Evolutionary conservation across 805 yeast species (phyloP).

Genomic region (Candida oleophila): DNA sequence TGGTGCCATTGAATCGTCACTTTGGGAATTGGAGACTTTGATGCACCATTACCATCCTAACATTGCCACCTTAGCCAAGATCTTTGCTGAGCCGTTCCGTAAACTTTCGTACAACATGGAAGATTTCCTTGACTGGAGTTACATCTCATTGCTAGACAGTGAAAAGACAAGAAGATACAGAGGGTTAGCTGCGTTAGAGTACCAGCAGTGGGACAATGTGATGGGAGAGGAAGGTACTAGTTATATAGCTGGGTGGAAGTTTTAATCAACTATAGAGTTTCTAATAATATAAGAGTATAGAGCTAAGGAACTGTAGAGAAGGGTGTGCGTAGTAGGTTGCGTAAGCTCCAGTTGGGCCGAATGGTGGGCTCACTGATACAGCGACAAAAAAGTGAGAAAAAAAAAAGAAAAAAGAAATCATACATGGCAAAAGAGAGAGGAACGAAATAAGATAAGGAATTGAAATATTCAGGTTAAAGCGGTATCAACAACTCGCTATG

Average conservation of each 20-base stretch:
- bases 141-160: conserved; percentile 59
- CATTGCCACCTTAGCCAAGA: conserved; percentile 86
- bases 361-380: too few species aligned
- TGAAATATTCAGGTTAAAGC: too few species aligned
- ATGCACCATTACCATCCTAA: conserved; percentile 92
- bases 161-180: conserved; percentile 66
- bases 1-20: conserved; percentile 76
- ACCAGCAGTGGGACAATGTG: conserved; percentile 49
- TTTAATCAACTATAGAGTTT: conserved; percentile 11
- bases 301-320: too few species aligned
- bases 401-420: too few species aligned
- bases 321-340: too few species aligned
- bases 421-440: too few species aligned
- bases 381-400: too few species aligned
- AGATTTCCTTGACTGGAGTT: conserved; percentile 92
- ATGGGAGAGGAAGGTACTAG: conserved; percentile 17
- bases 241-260: conserved; percentile 30
- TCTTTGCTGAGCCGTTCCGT: conserved; percentile 85
- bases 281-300: too few species aligned
- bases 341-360: too few species aligned
- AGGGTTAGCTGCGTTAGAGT: conserved; percentile 77
- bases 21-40: conserved; percentile 87
- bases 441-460: too few species aligned
- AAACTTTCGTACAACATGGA: conserved; percentile 87
- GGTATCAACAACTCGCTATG: too few species aligned